These are phyloP conservation scores for Plasmodium relictum DNA, from an alignment of 169 alveolate species.

Conservation along the genomic window DNA sequence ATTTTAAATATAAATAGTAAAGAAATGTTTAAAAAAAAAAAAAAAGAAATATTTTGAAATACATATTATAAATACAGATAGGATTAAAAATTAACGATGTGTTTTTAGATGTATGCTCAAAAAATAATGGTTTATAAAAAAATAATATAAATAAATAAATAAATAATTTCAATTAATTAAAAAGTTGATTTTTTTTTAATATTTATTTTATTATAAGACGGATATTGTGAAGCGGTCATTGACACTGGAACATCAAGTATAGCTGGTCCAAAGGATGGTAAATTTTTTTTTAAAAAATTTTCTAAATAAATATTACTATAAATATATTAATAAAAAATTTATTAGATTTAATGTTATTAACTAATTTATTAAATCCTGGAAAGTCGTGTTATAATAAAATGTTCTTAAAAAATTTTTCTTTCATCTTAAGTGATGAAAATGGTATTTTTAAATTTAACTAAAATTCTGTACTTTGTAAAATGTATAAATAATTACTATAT, in stretches of 20 bases:
- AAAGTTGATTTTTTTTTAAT: neutral
- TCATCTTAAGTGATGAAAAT: slow-evolving; percentile 50
- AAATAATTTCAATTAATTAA: neutral
- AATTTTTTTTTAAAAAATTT: neutral
- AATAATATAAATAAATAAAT: slow-evolving; percentile 1
- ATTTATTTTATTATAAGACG: slow-evolving; percentile 20
- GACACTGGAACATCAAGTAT: slow-evolving; percentile 76
- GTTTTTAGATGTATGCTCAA: slow-evolving; percentile 65
- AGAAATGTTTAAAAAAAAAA: neutral
- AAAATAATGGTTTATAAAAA: slow-evolving; percentile 36
- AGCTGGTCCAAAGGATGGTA: slow-evolving; percentile 76
- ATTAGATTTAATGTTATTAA: slow-evolving; percentile 64
- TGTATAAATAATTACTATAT: slow-evolving; percentile 7
- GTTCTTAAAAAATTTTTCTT: slow-evolving; percentile 57
- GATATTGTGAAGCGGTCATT: slow-evolving; percentile 73
- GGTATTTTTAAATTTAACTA: slow-evolving; percentile 8
- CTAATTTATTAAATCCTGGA: slow-evolving; percentile 41
- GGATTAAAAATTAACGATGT: slow-evolving; percentile 65
- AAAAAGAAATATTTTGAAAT: neutral
- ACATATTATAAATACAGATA: slow-evolving; percentile 32
- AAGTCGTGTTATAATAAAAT: slow-evolving; percentile 25
- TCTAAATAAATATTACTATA: neutral
- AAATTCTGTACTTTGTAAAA: neutral
- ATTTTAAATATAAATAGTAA: slow-evolving; percentile 13
- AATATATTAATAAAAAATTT: slow-evolving; percentile 10